Evolutionary conservation across 768 basidiomycete species (phyloP), one percentile per base, ranked within the genome.

Genomic region (Auricularia sp.): DNA sequence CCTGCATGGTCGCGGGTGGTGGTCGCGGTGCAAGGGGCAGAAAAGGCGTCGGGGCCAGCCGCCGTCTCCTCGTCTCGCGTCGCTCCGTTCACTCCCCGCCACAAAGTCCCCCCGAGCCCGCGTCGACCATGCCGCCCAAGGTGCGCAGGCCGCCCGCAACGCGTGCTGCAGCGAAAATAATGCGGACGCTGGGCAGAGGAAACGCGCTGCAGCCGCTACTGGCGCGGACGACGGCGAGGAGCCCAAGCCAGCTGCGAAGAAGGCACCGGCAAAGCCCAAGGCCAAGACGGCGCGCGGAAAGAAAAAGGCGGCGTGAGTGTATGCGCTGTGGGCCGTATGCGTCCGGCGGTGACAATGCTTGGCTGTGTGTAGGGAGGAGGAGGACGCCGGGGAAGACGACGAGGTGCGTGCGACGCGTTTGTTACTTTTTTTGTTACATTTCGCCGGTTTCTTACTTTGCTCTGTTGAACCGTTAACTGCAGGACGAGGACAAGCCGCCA

Each of bases 121-220:
- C n/a, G 16, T 51, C 23, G 11, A 23, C 8, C 51, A 72, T 73
- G 71, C 64, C 72, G 53, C 68, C 74, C 39, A 71, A 69, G 62
- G 70, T 73, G 64, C 51, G 70, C 44, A 10, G 47, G 14, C 4
- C 34, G 14, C 29, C 23, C 8, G 23, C 12, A 33, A n/a, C 14
- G 56, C 56, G 34, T 42, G 21, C 6, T 16, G 21, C 47, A 58
- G 53, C 12, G 39, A 42, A 39, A 42, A 8, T 42, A 14, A 42
- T 14, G 39, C 39, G 8, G 39, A 14, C 3, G 2, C 11, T 62
- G 53, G 33, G 7, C 70, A 89, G 87, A 78, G 87, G 68, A 89
- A 88, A 77, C 84, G 82, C 73, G 73, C 74, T 29, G 80, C 80
- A 36, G 79, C 79, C 44, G 58, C 74, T 63, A 69, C 70, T 36